Evolutionary conservation across 345 rosid genomes (phyloP).

Genomic region (Passiflora organensis): DNA sequence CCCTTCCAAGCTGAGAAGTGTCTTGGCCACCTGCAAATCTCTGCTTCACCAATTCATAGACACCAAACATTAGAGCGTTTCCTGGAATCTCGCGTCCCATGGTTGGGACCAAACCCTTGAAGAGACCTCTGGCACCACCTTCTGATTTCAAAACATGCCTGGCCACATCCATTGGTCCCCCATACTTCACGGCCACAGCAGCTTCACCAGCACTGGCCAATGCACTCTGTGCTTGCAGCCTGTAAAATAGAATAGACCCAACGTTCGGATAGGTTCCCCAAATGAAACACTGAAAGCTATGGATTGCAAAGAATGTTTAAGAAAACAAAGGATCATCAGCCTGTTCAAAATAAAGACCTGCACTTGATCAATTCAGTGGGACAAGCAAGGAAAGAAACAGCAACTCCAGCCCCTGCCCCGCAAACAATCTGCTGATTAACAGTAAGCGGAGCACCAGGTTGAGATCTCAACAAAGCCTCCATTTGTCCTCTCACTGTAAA

Average conservation of each 20-base stretch:
- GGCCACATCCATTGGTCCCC: constrained; percentile 96
- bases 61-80: constrained; percentile 86
- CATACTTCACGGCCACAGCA: constrained; percentile 59
- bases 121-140: constrained; percentile 80
- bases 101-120: constrained; percentile 92
- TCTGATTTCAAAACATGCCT: constrained; percentile 77
- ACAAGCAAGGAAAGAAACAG: constrained; percentile 97
- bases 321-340: background rate
- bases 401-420: constrained; percentile 93
- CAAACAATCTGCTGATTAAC: constrained; percentile 70
- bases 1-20: constrained; percentile 84
- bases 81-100: constrained; percentile 94
- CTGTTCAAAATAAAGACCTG: constrained; percentile 48
- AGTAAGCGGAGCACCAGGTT: constrained; percentile 72
- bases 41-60: constrained; percentile 74
- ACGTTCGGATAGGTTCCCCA: background rate
- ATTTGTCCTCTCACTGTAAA: constrained; percentile 92
- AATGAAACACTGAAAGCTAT: constrained; percentile 1
- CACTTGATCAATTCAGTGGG: constrained; percentile 97
- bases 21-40: constrained; percentile 79
- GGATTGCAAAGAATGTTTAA: background rate
- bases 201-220: constrained; percentile 47
- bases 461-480: constrained; percentile 78
- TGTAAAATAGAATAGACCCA: constrained; percentile 24
- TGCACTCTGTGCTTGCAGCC: constrained; percentile 96